Conservation (phyloP, 2,329 filamentous ascomycete species). For the Chrysoporthe puriensis region DNA sequence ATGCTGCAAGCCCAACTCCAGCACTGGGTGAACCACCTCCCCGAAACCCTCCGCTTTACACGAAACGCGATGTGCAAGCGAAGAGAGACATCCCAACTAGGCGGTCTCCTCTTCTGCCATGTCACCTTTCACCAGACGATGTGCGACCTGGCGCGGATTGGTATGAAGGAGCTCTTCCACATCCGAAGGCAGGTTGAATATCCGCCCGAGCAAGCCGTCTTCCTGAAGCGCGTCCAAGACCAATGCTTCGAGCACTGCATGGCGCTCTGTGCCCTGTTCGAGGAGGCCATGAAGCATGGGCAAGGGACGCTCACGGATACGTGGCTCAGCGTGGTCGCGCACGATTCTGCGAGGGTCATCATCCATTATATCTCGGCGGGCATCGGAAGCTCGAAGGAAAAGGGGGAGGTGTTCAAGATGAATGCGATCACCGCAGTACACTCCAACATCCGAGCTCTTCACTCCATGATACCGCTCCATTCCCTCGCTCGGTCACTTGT, state of each 20-base stretch:
- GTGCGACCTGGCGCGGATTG: slow-evolving; percentile 28
- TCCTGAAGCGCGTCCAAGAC: slow-evolving; percentile 31
- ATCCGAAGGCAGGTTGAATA: slow-evolving; percentile 5
- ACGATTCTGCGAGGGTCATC: slow-evolving; percentile 27
- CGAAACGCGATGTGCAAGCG: slow-evolving; percentile 23
- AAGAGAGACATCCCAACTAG: slow-evolving; percentile 28
- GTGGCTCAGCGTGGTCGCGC: slow-evolving; percentile 25
- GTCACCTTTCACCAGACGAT: slow-evolving; percentile 29
- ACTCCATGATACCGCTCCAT: slow-evolving; percentile 27
- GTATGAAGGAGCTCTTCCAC: slow-evolving; percentile 20
- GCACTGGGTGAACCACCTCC: slow-evolving; percentile 25
- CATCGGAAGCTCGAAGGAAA: slow-evolving; percentile 3
- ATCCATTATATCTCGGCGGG: slow-evolving; percentile 20
- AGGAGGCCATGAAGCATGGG: slow-evolving; percentile 29
- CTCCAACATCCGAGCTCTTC: slow-evolving; percentile 26
- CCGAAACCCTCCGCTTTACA: slow-evolving; percentile 26
- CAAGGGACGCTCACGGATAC: slow-evolving; percentile 26
- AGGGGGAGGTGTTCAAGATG: neutral
- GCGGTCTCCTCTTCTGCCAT: slow-evolving; percentile 28
- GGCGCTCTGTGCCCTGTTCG: slow-evolving; percentile 33
- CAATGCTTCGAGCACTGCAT: slow-evolving; percentile 35
- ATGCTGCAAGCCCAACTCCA: slow-evolving; percentile 19
- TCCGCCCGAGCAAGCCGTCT: slow-evolving; percentile 31
- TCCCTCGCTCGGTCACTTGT: slow-evolving; percentile 25
- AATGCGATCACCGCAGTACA: slow-evolving; percentile 21